Conservation (phyloP, 192 early-diverging fungal species). For the Chytriomyces sp. region DNA sequence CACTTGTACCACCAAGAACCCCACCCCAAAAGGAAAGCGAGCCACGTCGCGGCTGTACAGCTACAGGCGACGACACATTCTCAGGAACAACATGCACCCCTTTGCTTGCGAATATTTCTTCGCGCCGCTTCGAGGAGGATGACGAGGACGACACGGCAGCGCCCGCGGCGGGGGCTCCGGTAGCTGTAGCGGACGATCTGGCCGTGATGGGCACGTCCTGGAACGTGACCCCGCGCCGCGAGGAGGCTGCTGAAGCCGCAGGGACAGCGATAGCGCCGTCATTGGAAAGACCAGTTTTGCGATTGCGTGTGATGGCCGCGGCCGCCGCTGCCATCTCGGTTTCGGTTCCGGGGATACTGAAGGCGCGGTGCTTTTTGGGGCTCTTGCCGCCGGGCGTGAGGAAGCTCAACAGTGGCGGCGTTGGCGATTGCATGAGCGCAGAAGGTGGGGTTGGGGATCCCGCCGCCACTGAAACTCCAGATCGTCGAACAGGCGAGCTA, state of each 20-base stretch:
- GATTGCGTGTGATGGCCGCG: neutral
- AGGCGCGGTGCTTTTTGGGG: slow-evolving; percentile 12
- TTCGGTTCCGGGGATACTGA: slow-evolving; percentile 21
- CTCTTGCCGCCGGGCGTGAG: neutral
- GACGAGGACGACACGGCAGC: neutral
- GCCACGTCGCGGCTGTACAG: neutral
- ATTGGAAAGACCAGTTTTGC: no score
- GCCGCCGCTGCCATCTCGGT: neutral
- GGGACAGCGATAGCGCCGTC: neutral
- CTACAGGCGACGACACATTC: neutral
- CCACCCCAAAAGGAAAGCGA: neutral
- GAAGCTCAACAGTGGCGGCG: neutral
- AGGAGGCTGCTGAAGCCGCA: neutral
- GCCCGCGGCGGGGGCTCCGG: no score
- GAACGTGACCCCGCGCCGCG: no score
- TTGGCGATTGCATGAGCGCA: no score
- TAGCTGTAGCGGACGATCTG: no score
- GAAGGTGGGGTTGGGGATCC: no score
- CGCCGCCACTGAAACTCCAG: no score
- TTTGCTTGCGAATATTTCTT: slow-evolving; percentile 5
- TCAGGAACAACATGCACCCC: neutral
- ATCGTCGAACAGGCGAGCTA: no score
- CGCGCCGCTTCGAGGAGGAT: neutral
- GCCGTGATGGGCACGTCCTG: no score
- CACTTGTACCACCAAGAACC: neutral